Evolutionary conservation across 2,329 filamentous ascomycete genomes (phyloP).

Genomic region (Penicillium capsulatum): DNA sequence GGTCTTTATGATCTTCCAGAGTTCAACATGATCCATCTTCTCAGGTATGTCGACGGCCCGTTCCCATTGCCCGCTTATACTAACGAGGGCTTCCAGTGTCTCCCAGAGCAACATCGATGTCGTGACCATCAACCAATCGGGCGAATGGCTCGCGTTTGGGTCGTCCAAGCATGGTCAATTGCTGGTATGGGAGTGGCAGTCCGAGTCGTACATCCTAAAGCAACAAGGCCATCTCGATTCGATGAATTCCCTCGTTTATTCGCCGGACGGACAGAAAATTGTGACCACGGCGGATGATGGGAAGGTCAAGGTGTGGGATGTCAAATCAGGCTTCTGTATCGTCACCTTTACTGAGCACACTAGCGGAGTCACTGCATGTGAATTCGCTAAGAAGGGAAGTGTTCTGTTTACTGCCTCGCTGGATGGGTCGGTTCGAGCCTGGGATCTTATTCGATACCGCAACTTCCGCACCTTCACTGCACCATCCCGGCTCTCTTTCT

Average conservation of each 20-base stretch:
- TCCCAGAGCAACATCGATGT: slow-evolving; percentile 96
- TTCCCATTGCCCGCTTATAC: background rate
- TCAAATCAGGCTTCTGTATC: slow-evolving; percentile 92
- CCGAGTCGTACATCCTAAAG: slow-evolving; percentile 96
- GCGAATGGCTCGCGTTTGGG: slow-evolving; percentile 96
- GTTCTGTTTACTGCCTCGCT: slow-evolving; percentile 93
- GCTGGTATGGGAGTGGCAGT: slow-evolving; percentile 99
- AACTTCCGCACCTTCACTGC: slow-evolving; percentile 98
- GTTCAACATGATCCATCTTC: slow-evolving; percentile 89
- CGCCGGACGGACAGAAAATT: slow-evolving; percentile 86
- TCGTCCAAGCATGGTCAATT: slow-evolving; percentile 92
- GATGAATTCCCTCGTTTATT: slow-evolving; percentile 89
- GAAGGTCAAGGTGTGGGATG: slow-evolving; percentile 98
- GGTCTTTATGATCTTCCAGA: slow-evolving; percentile 92
- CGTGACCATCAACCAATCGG: slow-evolving; percentile 87
- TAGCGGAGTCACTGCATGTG: slow-evolving; percentile 83
- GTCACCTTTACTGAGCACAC: slow-evolving; percentile 98
- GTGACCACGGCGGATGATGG: slow-evolving; percentile 94
- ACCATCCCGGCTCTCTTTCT: slow-evolving; percentile 84
- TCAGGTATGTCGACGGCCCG: slow-evolving; percentile 43
- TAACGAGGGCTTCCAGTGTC: slow-evolving; percentile 57
- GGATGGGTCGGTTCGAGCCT: slow-evolving; percentile 89
- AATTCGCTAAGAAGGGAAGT: slow-evolving; percentile 92
- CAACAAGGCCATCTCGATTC: slow-evolving; percentile 97
- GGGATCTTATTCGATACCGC: slow-evolving; percentile 92